Evolutionary conservation across 2,329 filamentous ascomycete species (phyloP), one percentile per base, ranked within the genome.

Genomic region (Colletotrichum agaves): DNA sequence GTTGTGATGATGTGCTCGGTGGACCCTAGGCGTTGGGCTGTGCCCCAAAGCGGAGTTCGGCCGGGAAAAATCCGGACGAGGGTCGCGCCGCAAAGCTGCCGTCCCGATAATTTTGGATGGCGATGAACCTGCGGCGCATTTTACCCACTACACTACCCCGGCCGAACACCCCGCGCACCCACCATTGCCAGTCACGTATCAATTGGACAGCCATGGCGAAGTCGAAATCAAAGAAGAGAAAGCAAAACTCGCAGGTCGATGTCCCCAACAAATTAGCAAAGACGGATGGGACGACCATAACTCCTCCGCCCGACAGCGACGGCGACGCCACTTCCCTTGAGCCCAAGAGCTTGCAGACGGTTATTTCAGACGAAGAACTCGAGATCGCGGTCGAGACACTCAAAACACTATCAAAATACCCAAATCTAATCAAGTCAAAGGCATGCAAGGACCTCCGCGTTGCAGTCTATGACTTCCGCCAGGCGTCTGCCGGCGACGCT

Each of bases 371-470:
- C 15, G 89, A 91, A 71, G 90, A 92, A 70, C 82, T 92, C 61
- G 90, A 91, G 50, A 87, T 91, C 63, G 83, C 89, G 1, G 82
- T 91, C 63, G 90, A 92, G 35, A 91, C 89, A 0, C 82, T 92
- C 31, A 81, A 79, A 2, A 83, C 85, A 0, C 82, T 92, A 11
- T 78, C 88, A 0, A 78, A 85, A 64, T 84, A 91, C 69, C 90
- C 90, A 0, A 78, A 77, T 21, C 73, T 91, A 21, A 91, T 90
- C 75, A 92, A 92, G 76, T 87, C 88, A 0, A 91, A 91, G 73
- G 83, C 82, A 23, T 92, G 90, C 79, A 90, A 87, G 73, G 88
- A 90, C 53, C 79, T 92, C 2, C 83, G 90, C 19, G 86, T 85
- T 3, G 90, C 90, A 5, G 89, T 91, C 7, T 91, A 91, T 73